Conservation (phyloP, 1,284 basidiomycete genomes). For the Leccinum fallax region DNA sequence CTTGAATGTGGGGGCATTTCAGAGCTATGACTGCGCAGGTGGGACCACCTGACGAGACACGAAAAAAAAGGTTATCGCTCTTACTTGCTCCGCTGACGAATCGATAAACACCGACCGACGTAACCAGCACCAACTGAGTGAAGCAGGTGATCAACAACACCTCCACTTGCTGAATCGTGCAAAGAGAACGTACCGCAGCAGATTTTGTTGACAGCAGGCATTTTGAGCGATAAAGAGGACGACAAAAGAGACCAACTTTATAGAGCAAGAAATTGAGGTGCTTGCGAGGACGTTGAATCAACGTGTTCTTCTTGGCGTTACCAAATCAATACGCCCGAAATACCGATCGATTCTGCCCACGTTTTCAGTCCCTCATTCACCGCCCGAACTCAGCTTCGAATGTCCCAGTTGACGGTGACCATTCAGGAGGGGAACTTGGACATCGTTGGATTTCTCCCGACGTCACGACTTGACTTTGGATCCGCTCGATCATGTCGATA, state of each 20-base stretch:
- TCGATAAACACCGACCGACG: constrained; percentile 65
- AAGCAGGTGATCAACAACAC: constrained; percentile 13
- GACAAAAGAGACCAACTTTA: not conserved
- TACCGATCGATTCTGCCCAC: not conserved
- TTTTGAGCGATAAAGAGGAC: not conserved
- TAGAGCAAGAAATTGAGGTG: not conserved
- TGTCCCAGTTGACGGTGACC: not conserved
- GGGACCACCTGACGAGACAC: constrained; percentile 66
- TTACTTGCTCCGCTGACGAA: not conserved
- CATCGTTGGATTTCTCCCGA: not conserved
- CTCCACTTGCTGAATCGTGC: not conserved
- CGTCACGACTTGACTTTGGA: not conserved
- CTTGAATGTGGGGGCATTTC: constrained; percentile 91
- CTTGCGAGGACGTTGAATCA: not conserved
- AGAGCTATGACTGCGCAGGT: constrained; percentile 96
- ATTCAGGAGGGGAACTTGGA: not conserved
- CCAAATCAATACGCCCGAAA: not conserved
- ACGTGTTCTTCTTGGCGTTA: not conserved
- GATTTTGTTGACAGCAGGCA: constrained; percentile 66
- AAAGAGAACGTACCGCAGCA: constrained; percentile 78
- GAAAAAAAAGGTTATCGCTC: constrained; percentile 12
- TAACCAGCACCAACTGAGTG: constrained; percentile 90
- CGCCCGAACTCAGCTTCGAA: not conserved
- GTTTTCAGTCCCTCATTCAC: not conserved
- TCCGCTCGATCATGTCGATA: not conserved